phyloP scores from a whole-genome alignment of 2,329 filamentous ascomycete genomes.

The Fusarium acutatum region DNA sequence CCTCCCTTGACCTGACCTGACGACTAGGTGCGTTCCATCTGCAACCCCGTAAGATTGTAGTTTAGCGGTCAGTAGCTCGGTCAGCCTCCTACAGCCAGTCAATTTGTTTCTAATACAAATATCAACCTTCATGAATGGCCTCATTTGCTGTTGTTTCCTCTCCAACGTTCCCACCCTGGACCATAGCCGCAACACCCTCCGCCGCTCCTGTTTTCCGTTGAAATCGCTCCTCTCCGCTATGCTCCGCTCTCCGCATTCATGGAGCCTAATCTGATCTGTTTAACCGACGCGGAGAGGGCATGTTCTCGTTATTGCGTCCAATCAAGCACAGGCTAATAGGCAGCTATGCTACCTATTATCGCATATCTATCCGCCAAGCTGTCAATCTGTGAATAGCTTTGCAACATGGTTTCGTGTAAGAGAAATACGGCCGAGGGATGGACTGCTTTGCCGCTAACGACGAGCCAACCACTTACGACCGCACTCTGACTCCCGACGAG shows the following conservation, averaged over 20 bases:
- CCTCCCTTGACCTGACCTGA: slow-evolving; percentile 21
- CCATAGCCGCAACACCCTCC: background rate
- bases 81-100: slow-evolving; percentile 9
- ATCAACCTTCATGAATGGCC: slow-evolving; percentile 20
- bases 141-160: slow-evolving; percentile 13
- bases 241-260: slow-evolving; percentile 34
- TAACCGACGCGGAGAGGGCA: slow-evolving; percentile 32
- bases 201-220: slow-evolving; percentile 19
- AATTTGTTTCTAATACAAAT: slow-evolving; percentile 3
- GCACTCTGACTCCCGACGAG: slow-evolving; percentile 27
- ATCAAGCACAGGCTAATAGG: slow-evolving; percentile 35
- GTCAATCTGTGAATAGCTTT: slow-evolving; percentile 42
- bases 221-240: slow-evolving; percentile 13
- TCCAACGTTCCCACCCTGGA: background rate
- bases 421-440: slow-evolving; percentile 43
- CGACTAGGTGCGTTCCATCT: background rate
- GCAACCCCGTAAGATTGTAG: slow-evolving; percentile 11
- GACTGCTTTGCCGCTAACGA: slow-evolving; percentile 30
- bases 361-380: slow-evolving; percentile 37
- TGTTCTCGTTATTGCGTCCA: slow-evolving; percentile 20
- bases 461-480: slow-evolving; percentile 39
- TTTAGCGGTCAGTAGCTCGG: slow-evolving; percentile 12
- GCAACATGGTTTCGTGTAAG: slow-evolving; percentile 50
- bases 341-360: slow-evolving; percentile 4
- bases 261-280: slow-evolving; percentile 30